phyloP scores from a whole-genome alignment of 345 rosid genomes.

The Lepidium didymum region DNA sequence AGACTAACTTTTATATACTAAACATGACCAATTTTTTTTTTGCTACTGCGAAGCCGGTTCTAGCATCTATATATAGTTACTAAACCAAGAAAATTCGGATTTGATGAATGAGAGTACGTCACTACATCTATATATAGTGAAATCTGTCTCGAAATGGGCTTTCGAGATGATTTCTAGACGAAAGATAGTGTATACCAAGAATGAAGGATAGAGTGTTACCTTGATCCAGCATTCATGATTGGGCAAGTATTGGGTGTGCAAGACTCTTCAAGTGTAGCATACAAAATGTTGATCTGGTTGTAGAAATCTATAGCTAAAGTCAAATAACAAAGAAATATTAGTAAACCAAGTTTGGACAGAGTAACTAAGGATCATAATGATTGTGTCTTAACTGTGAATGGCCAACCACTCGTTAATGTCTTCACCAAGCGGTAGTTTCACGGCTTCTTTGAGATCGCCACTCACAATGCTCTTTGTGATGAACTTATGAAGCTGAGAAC shows the following conservation, averaged over 20 bases:
- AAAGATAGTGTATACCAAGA: too few relatives aligned
- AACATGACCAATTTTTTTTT: too few relatives aligned
- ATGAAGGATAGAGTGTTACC: slow-evolving; percentile 31
- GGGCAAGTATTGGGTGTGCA: slow-evolving; percentile 81
- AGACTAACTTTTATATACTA: too few relatives aligned
- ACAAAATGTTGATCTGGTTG: slow-evolving; percentile 75
- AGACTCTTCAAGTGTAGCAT: slow-evolving; percentile 74
- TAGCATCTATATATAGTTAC: too few relatives aligned
- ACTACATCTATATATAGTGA: too few relatives aligned
- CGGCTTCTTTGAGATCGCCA: slow-evolving; percentile 82
- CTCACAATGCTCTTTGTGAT: slow-evolving; percentile 63
- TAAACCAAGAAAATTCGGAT: neutral
- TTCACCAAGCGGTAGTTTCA: slow-evolving; percentile 83
- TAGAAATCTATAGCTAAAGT: slow-evolving; percentile 83
- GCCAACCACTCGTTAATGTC: slow-evolving; percentile 93
- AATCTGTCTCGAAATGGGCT: too few relatives aligned
- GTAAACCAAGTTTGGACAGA: neutral
- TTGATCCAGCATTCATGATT: slow-evolving; percentile 91
- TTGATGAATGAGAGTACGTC: neutral
- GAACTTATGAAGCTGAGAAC: slow-evolving; percentile 61
- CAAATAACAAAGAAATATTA: neutral
- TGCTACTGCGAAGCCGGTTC: too few relatives aligned
- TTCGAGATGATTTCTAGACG: too few relatives aligned
- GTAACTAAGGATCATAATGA: neutral
- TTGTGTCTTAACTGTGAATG: slow-evolving; percentile 53